These are phyloP conservation scores for Collybia mongolica DNA, from an alignment of 768 basidiomycete genomes.

Conservation along the genomic window DNA sequence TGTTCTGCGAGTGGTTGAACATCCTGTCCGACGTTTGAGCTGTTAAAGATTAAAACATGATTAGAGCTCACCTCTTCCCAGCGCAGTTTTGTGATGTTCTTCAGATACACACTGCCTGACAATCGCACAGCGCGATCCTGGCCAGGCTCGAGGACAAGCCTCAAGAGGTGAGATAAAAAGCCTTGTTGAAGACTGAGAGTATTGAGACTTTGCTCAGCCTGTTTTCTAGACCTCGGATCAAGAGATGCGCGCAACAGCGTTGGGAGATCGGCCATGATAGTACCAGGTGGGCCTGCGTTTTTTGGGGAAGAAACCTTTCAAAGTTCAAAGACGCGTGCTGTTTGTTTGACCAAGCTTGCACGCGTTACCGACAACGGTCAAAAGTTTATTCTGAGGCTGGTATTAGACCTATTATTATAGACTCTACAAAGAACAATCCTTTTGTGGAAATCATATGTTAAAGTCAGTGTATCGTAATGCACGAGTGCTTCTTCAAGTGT, in stretches of 20 bases:
- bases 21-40: constrained; percentile 43
- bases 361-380: constrained; percentile 1
- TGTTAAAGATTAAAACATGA: neutral
- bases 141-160: constrained; percentile 69
- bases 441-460: too few relatives aligned
- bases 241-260: constrained; percentile 72
- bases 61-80: constrained; percentile 77
- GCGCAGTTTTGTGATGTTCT: constrained; percentile 83
- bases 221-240: constrained; percentile 65
- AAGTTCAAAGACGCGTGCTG: constrained; percentile 13
- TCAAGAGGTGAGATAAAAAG: constrained; percentile 78
- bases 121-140: constrained; percentile 74
- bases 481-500: too few relatives aligned
- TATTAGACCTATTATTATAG: too few relatives aligned
- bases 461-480: too few relatives aligned
- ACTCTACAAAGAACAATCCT: too few relatives aligned
- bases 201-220: constrained; percentile 78
- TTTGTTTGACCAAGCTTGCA: constrained; percentile 12
- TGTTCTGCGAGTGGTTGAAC: constrained; percentile 65
- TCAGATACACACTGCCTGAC: constrained; percentile 87
- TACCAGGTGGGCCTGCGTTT: neutral
- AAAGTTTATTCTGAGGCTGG: too few relatives aligned
- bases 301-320: neutral
- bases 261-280: constrained; percentile 63
- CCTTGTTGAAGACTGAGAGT: constrained; percentile 68